These are phyloP conservation scores for Colletotrichum australisinense DNA, from an alignment of 2,329 filamentous ascomycete genomes.

Conservation along the genomic window DNA sequence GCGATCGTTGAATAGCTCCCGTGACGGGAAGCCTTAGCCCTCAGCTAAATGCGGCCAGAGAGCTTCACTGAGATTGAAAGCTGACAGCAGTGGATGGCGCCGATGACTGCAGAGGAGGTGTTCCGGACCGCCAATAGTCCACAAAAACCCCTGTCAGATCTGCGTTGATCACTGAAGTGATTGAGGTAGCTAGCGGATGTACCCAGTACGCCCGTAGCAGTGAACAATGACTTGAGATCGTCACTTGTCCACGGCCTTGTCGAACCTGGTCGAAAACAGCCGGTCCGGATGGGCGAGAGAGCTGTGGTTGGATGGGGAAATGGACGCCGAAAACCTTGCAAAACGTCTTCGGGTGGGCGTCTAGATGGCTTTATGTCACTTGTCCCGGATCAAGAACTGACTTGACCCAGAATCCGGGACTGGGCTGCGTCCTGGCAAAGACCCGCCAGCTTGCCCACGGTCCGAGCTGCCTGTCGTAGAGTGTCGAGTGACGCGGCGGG, in stretches of 20 bases:
- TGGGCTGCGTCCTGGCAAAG: conserved; percentile 6
- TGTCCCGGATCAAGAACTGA: conserved; percentile 20
- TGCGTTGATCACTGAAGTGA: conserved; percentile 18
- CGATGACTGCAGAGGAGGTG: conserved; percentile 20
- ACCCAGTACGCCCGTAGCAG: conserved; percentile 21
- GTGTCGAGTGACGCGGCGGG: conserved; percentile 15
- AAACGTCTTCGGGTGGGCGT: conserved; percentile 25
- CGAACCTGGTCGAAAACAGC: conserved; percentile 28
- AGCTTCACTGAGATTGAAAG: neutral
- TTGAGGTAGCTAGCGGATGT: neutral
- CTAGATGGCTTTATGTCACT: conserved; percentile 31
- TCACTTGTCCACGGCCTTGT: conserved; percentile 6
- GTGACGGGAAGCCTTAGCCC: neutral
- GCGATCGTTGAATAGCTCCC: neutral
- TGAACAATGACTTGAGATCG: conserved; percentile 16
- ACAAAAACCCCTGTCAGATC: neutral
- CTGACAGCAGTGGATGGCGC: conserved; percentile 10
- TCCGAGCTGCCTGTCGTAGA: conserved; percentile 13
- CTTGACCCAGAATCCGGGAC: conserved; percentile 10
- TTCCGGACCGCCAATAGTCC: conserved; percentile 14
- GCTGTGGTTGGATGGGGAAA: conserved; percentile 12
- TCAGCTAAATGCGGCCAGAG: conserved; percentile 26
- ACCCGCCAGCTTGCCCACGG: conserved; percentile 13
- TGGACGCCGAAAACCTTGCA: conserved; percentile 26
- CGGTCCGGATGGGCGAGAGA: neutral